Conservation (phyloP, 257 asterid genomes). For the Nicotiana knightiana region DNA sequence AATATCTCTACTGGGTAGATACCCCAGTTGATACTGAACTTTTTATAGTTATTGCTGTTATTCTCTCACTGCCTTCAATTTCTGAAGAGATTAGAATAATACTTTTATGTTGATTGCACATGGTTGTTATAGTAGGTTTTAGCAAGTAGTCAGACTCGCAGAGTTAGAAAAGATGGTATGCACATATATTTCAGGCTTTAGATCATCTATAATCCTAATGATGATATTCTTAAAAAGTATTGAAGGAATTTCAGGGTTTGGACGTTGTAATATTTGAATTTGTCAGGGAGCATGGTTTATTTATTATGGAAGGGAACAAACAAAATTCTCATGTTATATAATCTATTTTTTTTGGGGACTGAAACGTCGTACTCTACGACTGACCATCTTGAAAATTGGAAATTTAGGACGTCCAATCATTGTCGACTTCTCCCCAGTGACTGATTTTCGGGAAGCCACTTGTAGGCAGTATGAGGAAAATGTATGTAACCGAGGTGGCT, state of each 20-base stretch:
- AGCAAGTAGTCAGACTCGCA: neutral
- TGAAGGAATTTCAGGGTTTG: neutral
- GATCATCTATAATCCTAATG: neutral
- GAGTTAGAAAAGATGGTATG: neutral
- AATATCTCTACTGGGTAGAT: neutral
- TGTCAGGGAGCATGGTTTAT: neutral
- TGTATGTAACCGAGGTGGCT: conserved; percentile 89
- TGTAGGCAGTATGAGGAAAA: conserved; percentile 90
- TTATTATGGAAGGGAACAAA: neutral
- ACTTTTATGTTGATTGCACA: neutral
- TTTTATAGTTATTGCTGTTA: neutral
- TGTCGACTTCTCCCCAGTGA: conserved; percentile 87
- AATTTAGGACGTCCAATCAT: conserved; percentile 70
- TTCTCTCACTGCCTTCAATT: neutral
- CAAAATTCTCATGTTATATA: neutral
- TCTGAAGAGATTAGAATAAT: neutral
- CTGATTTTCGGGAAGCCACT: conserved; percentile 90
- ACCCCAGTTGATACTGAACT: neutral
- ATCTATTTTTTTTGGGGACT: no score
- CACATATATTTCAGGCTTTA: neutral
- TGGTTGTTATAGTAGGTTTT: neutral
- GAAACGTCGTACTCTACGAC: neutral
- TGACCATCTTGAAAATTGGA: conserved; percentile 13
- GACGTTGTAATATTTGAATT: neutral
- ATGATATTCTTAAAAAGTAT: neutral